phyloP scores from a whole-genome alignment of 805 yeast genomes.

The Saturnispora zaruensis region DNA sequence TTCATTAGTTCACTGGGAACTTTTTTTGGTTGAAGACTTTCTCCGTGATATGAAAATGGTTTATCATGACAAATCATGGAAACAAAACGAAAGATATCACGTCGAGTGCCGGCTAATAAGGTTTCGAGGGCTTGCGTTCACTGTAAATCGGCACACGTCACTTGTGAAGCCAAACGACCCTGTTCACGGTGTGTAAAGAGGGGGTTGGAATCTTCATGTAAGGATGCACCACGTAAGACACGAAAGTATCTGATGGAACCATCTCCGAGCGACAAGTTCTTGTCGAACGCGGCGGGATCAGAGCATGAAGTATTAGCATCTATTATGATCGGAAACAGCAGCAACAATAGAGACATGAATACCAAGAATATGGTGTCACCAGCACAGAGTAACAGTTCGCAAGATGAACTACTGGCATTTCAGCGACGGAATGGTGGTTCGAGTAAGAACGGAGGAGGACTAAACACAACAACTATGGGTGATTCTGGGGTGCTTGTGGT shows the following conservation, averaged over 20 bases:
- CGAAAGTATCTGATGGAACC: conserved; percentile 67
- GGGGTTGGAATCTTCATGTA: conserved; percentile 62
- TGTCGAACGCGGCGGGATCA: conserved; percentile 64
- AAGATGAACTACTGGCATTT: not conserved
- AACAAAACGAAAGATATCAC: conserved; percentile 1
- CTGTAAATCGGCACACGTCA: conserved; percentile 85
- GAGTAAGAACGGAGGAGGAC: not conserved
- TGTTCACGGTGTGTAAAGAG: conserved; percentile 70
- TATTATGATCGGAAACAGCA: conserved; percentile 33
- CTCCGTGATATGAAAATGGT: not conserved
- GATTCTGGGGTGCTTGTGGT: not conserved
- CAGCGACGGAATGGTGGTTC: not conserved
- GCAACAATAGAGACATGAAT: not conserved
- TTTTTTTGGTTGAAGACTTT: not conserved
- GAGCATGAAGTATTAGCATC: conserved; percentile 64
- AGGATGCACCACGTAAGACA: conserved; percentile 82
- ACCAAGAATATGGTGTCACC: not conserved
- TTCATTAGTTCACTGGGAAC: not conserved
- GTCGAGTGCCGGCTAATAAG: conserved; percentile 42
- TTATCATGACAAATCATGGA: not conserved
- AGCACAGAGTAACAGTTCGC: not conserved
- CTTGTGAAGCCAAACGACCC: conserved; percentile 62
- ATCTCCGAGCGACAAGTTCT: conserved; percentile 29
- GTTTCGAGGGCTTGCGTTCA: conserved; percentile 84
- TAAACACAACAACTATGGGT: not conserved